Conservation (phyloP, 345 rosid genomes). For the Erodium maritimum region DNA sequence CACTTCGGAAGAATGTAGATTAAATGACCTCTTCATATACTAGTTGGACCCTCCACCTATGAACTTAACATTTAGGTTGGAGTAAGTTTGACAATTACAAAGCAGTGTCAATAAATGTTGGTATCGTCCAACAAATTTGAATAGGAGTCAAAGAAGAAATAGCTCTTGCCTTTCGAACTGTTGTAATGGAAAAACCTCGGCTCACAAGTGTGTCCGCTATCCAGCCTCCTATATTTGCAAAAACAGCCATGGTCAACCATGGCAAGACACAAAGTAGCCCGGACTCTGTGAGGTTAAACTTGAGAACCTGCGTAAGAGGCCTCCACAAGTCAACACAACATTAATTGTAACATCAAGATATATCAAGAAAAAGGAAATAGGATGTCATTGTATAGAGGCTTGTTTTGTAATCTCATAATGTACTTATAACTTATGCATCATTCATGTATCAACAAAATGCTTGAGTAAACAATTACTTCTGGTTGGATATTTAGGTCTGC, state of each 20-base stretch:
- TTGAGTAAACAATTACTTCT: not conserved
- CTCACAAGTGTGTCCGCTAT: slow-evolving; percentile 94
- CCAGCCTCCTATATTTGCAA: slow-evolving; percentile 96
- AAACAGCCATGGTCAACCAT: slow-evolving; percentile 93
- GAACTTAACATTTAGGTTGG: too few relatives aligned
- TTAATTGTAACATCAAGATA: not conserved
- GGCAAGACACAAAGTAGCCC: slow-evolving; percentile 92
- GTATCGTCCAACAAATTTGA: not conserved
- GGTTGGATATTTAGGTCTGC: not conserved
- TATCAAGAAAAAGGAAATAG: too few relatives aligned
- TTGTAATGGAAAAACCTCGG: slow-evolving; percentile 79
- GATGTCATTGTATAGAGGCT: too few relatives aligned
- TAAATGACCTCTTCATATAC: too few relatives aligned
- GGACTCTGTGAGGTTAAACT: slow-evolving; percentile 94
- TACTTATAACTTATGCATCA: too few relatives aligned
- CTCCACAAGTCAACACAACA: not conserved
- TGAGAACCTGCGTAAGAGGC: slow-evolving; percentile 50
- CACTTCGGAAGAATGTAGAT: too few relatives aligned
- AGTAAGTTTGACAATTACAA: not conserved
- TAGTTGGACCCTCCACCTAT: too few relatives aligned
- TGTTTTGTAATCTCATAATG: too few relatives aligned
- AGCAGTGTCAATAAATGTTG: not conserved
- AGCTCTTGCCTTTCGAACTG: slow-evolving; percentile 81
- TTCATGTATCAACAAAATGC: not conserved
- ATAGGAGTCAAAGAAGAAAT: not conserved